Evolutionary conservation across 768 basidiomycete species (phyloP), one percentile per base, ranked within the genome.

Genomic region (Boletus speciosus): DNA sequence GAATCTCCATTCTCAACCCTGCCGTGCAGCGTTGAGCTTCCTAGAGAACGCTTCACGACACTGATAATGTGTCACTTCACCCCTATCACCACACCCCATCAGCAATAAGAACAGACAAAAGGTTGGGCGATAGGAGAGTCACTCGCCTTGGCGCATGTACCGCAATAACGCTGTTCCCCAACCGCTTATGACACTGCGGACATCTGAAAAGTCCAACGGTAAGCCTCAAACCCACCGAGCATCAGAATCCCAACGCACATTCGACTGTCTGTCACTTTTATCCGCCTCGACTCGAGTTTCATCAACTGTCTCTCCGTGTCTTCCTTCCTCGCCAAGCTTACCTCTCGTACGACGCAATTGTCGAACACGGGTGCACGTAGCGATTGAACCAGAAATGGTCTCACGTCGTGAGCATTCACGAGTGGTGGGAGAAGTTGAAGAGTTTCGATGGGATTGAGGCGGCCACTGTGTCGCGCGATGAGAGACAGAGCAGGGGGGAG

Each of bases 21-120:
- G 56, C n/a, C 54, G 47, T 56, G 9, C 53, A 56, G 81, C 78
- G 42, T 76, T 77, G 49, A 87, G 63, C 52, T 73, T 79, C 46
- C 71, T 74, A 10, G 90, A 75, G 66, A 93, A 97, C 1, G 80
- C 78, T 66, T 97, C 95, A 27, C 93, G 86, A 66, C 95, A 98
- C 57, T 96, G 90, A 68, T 95, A 94, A 71, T 98, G 94, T 98
- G 94, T 98, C 3, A 97, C 95, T 72, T 96, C 93, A 9, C 95
- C 95, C 46, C 94, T 97, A 61, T 35, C 43, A 46, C n/a, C 9
- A 41, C 14, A 40, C 10, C 25, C 5, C 12, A 40, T 53, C 31
- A 54, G 49, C 31, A 16, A 10, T 19, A 19, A 19, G 19, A 19
- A 19, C 19, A 19, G 19, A 19, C 23, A 40, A 58, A n/a, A 11